Evolutionary conservation across 2,329 filamentous ascomycete species (phyloP), one percentile per base, ranked within the genome.

Genomic region (Colletotrichum graminicola): DNA sequence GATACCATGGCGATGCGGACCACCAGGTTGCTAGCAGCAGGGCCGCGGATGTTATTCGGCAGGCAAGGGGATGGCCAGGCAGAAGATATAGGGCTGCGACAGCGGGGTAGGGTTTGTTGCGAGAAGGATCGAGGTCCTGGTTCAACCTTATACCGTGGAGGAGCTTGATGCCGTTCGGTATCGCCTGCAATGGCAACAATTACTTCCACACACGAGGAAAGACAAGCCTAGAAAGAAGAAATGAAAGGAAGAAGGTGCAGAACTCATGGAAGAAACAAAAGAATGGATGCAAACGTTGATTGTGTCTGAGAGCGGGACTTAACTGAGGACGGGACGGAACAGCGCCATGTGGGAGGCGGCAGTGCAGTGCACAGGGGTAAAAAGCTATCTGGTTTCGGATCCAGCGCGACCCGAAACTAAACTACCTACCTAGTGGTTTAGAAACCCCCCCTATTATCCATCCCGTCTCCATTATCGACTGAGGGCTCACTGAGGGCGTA

Each of bases 1-100:
- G 80, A 80, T 73, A 83, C 77, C 79, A 81, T 84, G 18, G 45
- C 65, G 66, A 47, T n/a, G 29, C 18, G 6, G 23, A 32, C 21
- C 6, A 26, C n/a, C n/a, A 32, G 34, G 34, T 1, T 3, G 16
- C 29, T 1, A 5, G 16, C 29, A 12, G 12, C 16, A 29, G 29
- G 43, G 16, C 34, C 18, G 21, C 16, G 18, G 14, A 23, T 3
- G 11, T 14, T 16, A n/a, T 23, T 34, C 10, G 45, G 18, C 8
- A 7, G 61, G 11, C 3, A 8, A 43, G 16, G 47, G 29, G 29
- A 32, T 26, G 21, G 34, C n/a, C 29, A 23, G 32, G 39, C 43
- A 52, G 18, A 29, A 16, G 5, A n/a, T 5, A 41, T 6, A 39
- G n/a, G 45, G 16, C 34, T n/a, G 47, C 32, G n/a, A 34, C 32